Conservation (phyloP, 1,139 yeast genomes). For the Pneumocystis oryctolagi region DNA sequence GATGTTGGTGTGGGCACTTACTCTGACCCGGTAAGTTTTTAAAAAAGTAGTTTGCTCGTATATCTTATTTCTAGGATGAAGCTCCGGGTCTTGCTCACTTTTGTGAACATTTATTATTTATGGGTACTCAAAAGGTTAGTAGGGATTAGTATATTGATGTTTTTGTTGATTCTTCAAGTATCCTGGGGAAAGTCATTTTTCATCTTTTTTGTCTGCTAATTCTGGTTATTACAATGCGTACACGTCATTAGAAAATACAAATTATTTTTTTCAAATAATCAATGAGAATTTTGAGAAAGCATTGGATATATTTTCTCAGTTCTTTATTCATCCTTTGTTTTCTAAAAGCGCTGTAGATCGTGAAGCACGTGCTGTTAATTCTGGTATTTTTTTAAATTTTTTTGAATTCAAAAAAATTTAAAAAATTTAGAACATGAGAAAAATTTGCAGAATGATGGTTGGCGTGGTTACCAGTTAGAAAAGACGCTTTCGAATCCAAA, state of each 20-base stretch:
- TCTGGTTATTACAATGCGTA: constrained; percentile 64
- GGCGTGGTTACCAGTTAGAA: constrained; percentile 81
- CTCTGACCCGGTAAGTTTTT: constrained; percentile 41
- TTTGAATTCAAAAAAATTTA: not conserved
- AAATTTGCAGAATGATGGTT: constrained; percentile 72
- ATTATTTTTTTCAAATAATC: constrained; percentile 75
- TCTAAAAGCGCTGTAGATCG: constrained; percentile 71
- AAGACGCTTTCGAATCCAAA: constrained; percentile 52
- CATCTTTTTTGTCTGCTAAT: constrained; percentile 58
- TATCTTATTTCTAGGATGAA: constrained; percentile 21
- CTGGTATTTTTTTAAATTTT: constrained; percentile 21
- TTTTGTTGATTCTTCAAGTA: constrained; percentile 29
- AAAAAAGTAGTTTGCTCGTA: not conserved
- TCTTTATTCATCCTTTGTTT: constrained; percentile 75
- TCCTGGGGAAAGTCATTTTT: constrained; percentile 82
- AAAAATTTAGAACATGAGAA: constrained; percentile 56
- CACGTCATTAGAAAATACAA: constrained; percentile 79
- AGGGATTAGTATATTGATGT: not conserved
- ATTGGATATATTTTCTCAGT: constrained; percentile 80
- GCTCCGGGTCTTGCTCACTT: constrained; percentile 89
- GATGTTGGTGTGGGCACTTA: constrained; percentile 87
- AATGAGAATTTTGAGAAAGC: constrained; percentile 72
- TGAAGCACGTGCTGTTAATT: constrained; percentile 87
- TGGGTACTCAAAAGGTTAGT: constrained; percentile 62
- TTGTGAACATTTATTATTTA: constrained; percentile 85